phyloP scores from a whole-genome alignment of 306 rosid genomes.

The Sindora glabra region DNA sequence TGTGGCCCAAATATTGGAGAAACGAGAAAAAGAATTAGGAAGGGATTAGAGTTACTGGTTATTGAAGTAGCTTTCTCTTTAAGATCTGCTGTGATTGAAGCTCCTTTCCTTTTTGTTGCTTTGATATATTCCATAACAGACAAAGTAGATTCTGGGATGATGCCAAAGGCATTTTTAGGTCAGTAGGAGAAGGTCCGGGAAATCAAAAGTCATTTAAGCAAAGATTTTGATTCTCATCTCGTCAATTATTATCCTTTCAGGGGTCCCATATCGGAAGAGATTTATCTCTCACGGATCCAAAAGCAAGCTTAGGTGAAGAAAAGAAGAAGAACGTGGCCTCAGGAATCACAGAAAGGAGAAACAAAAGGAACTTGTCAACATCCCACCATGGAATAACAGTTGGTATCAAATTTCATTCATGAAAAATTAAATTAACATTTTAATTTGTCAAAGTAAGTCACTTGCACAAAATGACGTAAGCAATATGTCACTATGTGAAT shows the following conservation, averaged over 20 bases:
- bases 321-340: conserved; percentile 76
- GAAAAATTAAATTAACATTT: too few species aligned
- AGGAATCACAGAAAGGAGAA: conserved; percentile 76
- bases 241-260: conserved; percentile 60
- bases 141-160: conserved; percentile 86
- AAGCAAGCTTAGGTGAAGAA: conserved; percentile 52
- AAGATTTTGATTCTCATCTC: conserved; percentile 49
- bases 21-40: conserved; percentile 37
- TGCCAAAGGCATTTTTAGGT: conserved; percentile 55
- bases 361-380: conserved; percentile 74
- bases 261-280: conserved; percentile 43
- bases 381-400: conserved; percentile 52
- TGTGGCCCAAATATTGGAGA: conserved; percentile 64
- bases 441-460: conserved; percentile 20
- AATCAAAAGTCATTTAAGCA: conserved; percentile 62
- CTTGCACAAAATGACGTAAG: conserved; percentile 35
- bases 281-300: conserved; percentile 43
- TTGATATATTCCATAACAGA: conserved; percentile 73
- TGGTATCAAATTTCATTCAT: too few species aligned
- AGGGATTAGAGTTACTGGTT: too few species aligned
- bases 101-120: conserved; percentile 43
- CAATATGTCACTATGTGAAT: conserved; percentile 64
- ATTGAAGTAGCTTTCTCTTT: conserved; percentile 57
- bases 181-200: conserved; percentile 54
- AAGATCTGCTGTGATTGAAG: conserved; percentile 59